Base-by-base conservation (phyloP, 257 asterid species). In the Salvia splendens region DNA sequence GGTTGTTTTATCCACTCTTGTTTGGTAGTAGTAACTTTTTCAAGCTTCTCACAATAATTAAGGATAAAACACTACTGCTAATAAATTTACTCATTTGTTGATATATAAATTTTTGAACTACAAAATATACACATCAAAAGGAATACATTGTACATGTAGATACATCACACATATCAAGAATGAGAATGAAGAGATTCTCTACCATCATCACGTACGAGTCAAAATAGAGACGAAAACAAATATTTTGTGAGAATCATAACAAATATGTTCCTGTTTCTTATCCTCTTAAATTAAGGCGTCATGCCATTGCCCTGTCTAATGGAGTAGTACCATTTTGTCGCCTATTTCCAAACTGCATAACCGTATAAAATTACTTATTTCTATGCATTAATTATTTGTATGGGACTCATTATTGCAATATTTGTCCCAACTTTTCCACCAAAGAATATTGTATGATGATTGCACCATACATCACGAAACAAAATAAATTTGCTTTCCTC, bases 151-250 rank as follows among this genome's bases (percentile, higher is more conserved):
- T 24, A 24, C 30, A 24, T 24, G 30, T 24, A 24, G 30, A 24
- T 24, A 24, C 30, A 24, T 24, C 30, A 24, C 30, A 24, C 30
- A 24, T 24, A 24, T 24, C 2, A 38, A 40, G 3, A 16, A 8
- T 16, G 52, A 12, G 71, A 53, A 40, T 40, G 24, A 41, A 38
- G 12, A 42, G 64, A 38, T 67, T 46, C 55, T 14, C 35, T 24
- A 24, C 8, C 24, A 2, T 2, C 30, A 24, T 20, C 30, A 24
- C 30, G 30, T 24, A 40, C 41, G 16, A 1, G 65, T 41, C 56
- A 17, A 67, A 55, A n/a, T 42, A 61, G 20, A 55, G 33, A 30
- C 30, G 10, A 67, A 32, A 55, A 42, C 64, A 54, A 43, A 50
- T 15, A 54, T 53, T 16, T 35, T 69, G 51, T 12, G 36, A 46